These are phyloP conservation scores for Tuber indicum DNA, from an alignment of 495 filamentous ascomycete genomes.

Conservation along the genomic window DNA sequence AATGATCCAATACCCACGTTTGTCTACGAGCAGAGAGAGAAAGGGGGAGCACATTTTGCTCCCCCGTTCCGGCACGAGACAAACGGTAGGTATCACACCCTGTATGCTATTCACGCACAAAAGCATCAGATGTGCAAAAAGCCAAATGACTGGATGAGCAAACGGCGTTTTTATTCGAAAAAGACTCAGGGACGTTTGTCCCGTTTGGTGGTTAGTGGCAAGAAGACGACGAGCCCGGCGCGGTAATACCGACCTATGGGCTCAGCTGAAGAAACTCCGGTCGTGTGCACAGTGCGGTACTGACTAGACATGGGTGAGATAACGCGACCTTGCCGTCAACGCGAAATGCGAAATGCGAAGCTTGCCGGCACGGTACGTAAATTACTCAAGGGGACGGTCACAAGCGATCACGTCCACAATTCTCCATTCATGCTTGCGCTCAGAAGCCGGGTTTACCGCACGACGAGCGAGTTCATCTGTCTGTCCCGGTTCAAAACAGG, in stretches of 20 bases:
- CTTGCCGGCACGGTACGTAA: too few relatives aligned
- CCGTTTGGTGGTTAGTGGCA: not conserved
- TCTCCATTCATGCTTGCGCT: too few relatives aligned
- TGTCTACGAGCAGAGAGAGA: not conserved
- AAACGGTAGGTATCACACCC: not conserved
- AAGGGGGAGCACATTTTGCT: not conserved
- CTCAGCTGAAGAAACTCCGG: not conserved
- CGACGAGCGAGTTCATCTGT: too few relatives aligned
- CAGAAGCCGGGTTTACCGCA: too few relatives aligned
- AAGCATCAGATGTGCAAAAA: not conserved
- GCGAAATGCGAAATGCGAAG: too few relatives aligned
- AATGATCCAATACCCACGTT: not conserved
- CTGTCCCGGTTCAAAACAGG: too few relatives aligned
- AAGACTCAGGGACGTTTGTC: not conserved
- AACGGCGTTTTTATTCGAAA: not conserved
- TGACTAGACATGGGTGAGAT: too few relatives aligned
- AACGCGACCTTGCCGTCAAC: too few relatives aligned
- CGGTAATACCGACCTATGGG: not conserved
- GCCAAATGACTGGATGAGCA: not conserved
- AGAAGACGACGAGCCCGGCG: not conserved
- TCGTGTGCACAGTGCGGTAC: too few relatives aligned
- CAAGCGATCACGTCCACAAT: too few relatives aligned
- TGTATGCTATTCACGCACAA: not conserved
- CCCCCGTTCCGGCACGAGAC: not conserved
- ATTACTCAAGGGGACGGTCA: too few relatives aligned